Evolutionary conservation across 164 flowering plant genomes (phyloP).

Genomic region (Cinnamomum micranthum): DNA sequence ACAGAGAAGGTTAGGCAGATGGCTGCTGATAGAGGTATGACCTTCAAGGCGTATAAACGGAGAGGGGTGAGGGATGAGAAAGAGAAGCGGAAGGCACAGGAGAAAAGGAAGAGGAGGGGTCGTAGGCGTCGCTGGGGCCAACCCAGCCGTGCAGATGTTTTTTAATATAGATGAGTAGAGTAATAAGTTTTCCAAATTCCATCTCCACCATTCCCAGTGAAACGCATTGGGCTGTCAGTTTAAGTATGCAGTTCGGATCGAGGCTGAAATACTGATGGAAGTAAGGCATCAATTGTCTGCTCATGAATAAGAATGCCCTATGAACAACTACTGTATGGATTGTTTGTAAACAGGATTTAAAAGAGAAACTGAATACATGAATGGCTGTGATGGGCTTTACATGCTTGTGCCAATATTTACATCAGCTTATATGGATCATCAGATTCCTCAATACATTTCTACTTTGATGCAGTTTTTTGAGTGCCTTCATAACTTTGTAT

Average conservation of each 20-base stretch:
- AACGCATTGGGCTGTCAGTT: neutral
- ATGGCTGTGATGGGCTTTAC: neutral
- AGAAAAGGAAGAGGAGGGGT: slow-evolving; percentile 32
- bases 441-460: no score
- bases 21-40: slow-evolving; percentile 76
- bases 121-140: slow-evolving; percentile 19
- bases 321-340: neutral
- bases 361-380: neutral
- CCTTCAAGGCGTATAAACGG: slow-evolving; percentile 89
- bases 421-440: neutral
- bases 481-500: no score
- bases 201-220: neutral
- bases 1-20: slow-evolving; percentile 87
- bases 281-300: neutral
- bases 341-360: neutral
- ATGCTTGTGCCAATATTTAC: neutral
- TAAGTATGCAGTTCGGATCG: neutral
- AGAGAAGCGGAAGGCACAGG: slow-evolving; percentile 61
- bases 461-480: no score
- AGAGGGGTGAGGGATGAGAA: slow-evolving; percentile 77
- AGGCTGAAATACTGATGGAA: neutral
- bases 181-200: neutral
- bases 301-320: neutral
- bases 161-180: neutral
- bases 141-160: slow-evolving; percentile 4